phyloP scores from a whole-genome alignment of 2,329 filamentous ascomycete genomes.

The Herpotrichia juniperi region DNA sequence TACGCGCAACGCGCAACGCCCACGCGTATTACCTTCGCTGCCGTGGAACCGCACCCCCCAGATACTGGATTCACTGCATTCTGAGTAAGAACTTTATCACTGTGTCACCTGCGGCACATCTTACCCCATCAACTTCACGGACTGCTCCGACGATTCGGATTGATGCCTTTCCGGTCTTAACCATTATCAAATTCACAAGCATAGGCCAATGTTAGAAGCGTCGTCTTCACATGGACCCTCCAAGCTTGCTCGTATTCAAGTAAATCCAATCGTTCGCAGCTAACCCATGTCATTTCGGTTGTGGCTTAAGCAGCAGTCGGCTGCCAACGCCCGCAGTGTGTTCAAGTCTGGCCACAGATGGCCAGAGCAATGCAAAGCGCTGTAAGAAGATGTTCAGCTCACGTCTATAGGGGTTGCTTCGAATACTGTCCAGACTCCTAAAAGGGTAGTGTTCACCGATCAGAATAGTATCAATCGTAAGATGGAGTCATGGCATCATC shows the following conservation, averaged over 20 bases:
- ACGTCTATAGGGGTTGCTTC: not conserved
- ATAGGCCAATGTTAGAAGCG: not conserved
- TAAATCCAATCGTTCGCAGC: not conserved
- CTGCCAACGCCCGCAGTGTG: not conserved
- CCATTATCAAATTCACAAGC: not conserved
- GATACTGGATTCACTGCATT: conserved; percentile 17
- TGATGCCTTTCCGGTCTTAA: not conserved
- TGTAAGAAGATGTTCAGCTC: not conserved
- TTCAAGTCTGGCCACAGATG: not conserved
- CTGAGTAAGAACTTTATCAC: conserved; percentile 35
- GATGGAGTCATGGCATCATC: conserved; percentile 1
- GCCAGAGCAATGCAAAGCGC: not conserved
- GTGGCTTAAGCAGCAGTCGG: conserved; percentile 1
- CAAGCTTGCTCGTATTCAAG: not conserved
- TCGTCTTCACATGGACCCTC: not conserved
- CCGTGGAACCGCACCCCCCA: conserved; percentile 27
- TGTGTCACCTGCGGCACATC: conserved; percentile 24
- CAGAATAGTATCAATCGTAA: not conserved
- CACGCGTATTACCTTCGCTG: conserved; percentile 11
- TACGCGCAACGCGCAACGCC: not conserved
- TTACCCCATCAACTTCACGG: conserved; percentile 7
- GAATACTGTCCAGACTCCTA: not conserved
- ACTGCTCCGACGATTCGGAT: conserved; percentile 11
- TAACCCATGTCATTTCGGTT: conserved; percentile 1
- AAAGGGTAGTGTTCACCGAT: not conserved